Evolutionary conservation across 2,329 filamentous ascomycete genomes (phyloP).

Genomic region (Colletotrichum nymphaeae): DNA sequence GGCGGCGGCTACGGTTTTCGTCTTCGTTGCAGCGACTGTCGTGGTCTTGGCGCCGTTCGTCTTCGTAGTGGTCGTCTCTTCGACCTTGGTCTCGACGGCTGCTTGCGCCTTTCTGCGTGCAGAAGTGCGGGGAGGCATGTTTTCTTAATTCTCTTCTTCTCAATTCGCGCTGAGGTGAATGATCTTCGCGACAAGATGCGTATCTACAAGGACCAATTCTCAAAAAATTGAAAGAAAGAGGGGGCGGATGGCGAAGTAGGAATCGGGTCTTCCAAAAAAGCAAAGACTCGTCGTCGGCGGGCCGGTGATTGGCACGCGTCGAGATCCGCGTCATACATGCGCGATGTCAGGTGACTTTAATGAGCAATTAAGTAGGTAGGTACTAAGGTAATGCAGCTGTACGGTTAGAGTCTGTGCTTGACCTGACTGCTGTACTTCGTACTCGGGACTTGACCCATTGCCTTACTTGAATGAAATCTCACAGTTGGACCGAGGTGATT

Average conservation of each 20-base stretch:
- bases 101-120: slow-evolving; percentile 44
- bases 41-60: slow-evolving; percentile 23
- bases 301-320: slow-evolving; percentile 14
- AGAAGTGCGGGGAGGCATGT: slow-evolving; percentile 50
- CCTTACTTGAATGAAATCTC: not conserved
- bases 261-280: not conserved
- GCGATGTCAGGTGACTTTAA: slow-evolving; percentile 31
- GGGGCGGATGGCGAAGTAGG: not conserved
- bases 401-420: not conserved
- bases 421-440: not conserved
- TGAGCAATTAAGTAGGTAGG: not conserved
- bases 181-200: not conserved
- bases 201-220: not conserved
- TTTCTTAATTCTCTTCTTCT: slow-evolving; percentile 40
- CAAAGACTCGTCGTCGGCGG: not conserved
- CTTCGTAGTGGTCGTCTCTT: slow-evolving; percentile 37
- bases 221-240: not conserved
- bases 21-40: slow-evolving; percentile 19
- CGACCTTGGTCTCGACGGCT: slow-evolving; percentile 40
- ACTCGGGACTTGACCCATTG: not conserved
- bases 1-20: slow-evolving; percentile 26
- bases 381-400: not conserved
- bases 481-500: not conserved
- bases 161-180: not conserved
- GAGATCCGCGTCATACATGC: slow-evolving; percentile 9